Evolutionary conservation across 176 grass and related monocot species (phyloP).

Genomic region (Chrysopogon serrulatus): DNA sequence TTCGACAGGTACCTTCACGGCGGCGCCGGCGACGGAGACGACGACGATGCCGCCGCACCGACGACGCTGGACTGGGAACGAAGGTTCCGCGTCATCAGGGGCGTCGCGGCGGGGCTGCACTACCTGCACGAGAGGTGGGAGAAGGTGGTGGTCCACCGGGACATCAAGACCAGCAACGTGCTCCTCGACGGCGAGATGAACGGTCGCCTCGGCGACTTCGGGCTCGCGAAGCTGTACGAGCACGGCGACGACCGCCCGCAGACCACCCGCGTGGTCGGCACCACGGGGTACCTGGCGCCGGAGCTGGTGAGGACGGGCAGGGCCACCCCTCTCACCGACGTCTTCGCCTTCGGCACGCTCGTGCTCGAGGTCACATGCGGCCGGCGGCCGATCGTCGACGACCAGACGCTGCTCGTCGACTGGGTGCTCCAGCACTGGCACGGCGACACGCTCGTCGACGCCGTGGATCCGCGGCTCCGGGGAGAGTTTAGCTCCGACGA

Average conservation of each 20-base stretch:
- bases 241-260: constrained; percentile 32
- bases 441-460: background rate
- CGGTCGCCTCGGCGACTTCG: constrained; percentile 48
- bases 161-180: constrained; percentile 61
- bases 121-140: constrained; percentile 64
- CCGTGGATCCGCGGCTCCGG: constrained; percentile 24
- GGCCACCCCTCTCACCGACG: constrained; percentile 37
- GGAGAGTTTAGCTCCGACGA: constrained; percentile 18
- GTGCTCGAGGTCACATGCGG: constrained; percentile 46
- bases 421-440: constrained; percentile 39
- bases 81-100: constrained; percentile 45
- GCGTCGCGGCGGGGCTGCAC: constrained; percentile 27
- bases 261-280: constrained; percentile 52
- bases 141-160: constrained; percentile 55
- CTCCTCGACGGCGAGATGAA: constrained; percentile 51
- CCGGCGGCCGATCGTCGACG: constrained; percentile 28
- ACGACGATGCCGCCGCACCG: too few relatives aligned
- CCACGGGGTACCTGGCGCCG: constrained; percentile 53
- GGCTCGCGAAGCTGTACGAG: constrained; percentile 49
- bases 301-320: constrained; percentile 39
- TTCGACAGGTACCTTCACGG: constrained; percentile 40
- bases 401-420: constrained; percentile 20
- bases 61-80: constrained; percentile 24
- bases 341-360: constrained; percentile 51
- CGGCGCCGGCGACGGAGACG: background rate